Evolutionary conservation across 345 rosid genomes (phyloP).

Genomic region (Citropsis articulata): DNA sequence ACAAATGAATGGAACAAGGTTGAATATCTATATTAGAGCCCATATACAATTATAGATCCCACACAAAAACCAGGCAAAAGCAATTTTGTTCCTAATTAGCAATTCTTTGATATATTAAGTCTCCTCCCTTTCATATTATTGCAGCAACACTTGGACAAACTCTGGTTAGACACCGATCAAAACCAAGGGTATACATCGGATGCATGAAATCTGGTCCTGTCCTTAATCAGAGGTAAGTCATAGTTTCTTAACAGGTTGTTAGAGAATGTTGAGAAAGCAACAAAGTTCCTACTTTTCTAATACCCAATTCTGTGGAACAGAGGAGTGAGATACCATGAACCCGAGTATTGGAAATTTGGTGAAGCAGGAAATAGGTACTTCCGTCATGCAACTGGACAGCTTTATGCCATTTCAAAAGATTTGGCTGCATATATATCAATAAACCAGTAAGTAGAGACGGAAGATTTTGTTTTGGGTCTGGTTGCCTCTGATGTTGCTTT

Average conservation of each 20-base stretch:
- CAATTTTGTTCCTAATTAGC: slow-evolving; percentile 5
- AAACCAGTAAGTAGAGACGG: slow-evolving; percentile 66
- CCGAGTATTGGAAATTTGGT: slow-evolving; percentile 96
- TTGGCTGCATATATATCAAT: slow-evolving; percentile 90
- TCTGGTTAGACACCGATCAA: slow-evolving; percentile 72
- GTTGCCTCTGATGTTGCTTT: neutral
- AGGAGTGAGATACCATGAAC: slow-evolving; percentile 97
- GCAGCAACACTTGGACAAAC: slow-evolving; percentile 95
- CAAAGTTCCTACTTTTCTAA: neutral
- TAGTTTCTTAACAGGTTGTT: slow-evolving; percentile 5
- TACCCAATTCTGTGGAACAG: slow-evolving; percentile 37
- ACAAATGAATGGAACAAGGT: neutral
- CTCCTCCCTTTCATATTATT: slow-evolving; percentile 16
- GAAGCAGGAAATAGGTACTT: slow-evolving; percentile 91
- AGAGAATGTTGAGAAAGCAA: neutral
- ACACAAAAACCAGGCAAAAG: neutral
- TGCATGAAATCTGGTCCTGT: slow-evolving; percentile 99
- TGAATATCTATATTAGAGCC: neutral
- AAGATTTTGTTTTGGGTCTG: neutral
- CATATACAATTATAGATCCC: neutral
- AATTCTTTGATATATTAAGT: neutral
- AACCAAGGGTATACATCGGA: slow-evolving; percentile 76
- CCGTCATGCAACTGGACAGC: slow-evolving; percentile 96
- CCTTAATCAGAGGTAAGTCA: slow-evolving; percentile 75
- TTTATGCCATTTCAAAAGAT: slow-evolving; percentile 92